Evolutionary conservation across 2,329 filamentous ascomycete species (phyloP), one percentile per base, ranked within the genome.

Genomic region (Davidsoniella eucalypti): DNA sequence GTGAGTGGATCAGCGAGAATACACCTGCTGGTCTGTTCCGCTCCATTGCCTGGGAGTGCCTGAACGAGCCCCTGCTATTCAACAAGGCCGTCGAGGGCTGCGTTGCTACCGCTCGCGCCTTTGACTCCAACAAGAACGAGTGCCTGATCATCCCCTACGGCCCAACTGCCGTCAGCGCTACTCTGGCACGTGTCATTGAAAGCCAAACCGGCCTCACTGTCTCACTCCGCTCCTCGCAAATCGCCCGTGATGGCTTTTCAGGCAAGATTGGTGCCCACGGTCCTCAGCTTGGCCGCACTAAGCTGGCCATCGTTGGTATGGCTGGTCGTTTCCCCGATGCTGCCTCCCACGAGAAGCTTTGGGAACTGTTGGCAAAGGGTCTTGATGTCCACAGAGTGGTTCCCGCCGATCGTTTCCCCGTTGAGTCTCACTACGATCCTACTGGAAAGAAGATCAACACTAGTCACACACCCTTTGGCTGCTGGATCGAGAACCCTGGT

Each of bases 271-370:
- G 69, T 16, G 71, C 72, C 56, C 69, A 72, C 54, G 70, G 70
- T 12, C 9, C 61, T 65, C 12, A 60, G 55, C 53, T 56, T 7
- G 67, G 66, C 12, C 65, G 75, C 58, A 75, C 77, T 61, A 88
- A 87, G 63, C 76, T 94, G 55, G 87, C 87, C 52, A 87, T 94
- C 55, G 82, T 94, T 33, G 87, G 87, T 48, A 67, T 64, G 56
- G 64, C 64, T 1, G 69, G 69, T 26, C 61, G 69, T 0, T 65
- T 71, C 18, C 67, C 69, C 0, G 68, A 68, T 4, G 63, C 61
- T 3, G 63, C 63, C 0, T 62, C 55, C 9, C 64, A 64, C 4
- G 63, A 64, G n/a, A 63, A 64, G 46, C 62, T 69, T 63, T 86
- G 82, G 81, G 73, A 83, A 33, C 65, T 86, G 2, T 67, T 87